A percentile compares a stretch with the other conserved stretches of the same genome.
phyloP scores from a whole-genome alignment of 495 filamentous ascomycete genomes.

The Peziza echinospora region DNA sequence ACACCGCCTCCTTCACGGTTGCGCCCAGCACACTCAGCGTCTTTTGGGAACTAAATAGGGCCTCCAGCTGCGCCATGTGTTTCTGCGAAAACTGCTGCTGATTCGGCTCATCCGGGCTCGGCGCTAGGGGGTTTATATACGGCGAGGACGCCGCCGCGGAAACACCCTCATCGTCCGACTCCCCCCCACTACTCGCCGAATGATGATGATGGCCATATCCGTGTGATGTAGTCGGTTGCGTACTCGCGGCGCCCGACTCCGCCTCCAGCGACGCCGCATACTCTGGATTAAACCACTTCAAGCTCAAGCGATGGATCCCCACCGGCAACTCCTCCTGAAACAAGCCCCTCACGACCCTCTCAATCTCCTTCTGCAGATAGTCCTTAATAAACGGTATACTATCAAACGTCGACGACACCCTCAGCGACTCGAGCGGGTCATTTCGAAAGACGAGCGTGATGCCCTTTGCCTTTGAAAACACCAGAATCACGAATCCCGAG shows the following conservation, averaged over 20 bases:
- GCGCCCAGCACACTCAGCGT: conserved; percentile 75
- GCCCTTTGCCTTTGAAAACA: conserved; percentile 89
- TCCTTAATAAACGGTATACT: conserved; percentile 92
- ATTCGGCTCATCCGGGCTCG: conserved; percentile 49
- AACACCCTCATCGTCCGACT: conserved; percentile 23
- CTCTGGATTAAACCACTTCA: conserved; percentile 68
- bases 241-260: conserved; percentile 9
- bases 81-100: conserved; percentile 51
- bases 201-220: too few species aligned
- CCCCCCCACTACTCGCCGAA: too few species aligned
- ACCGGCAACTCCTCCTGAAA: conserved; percentile 94
- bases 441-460: conserved; percentile 89
- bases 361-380: conserved; percentile 86
- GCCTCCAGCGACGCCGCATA: conserved; percentile 41
- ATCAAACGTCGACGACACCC: conserved; percentile 92
- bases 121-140: not conserved
- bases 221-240: conserved; percentile 1
- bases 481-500: conserved; percentile 90
- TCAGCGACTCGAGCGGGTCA: conserved; percentile 87
- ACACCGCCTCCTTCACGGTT: conserved; percentile 55
- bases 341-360: conserved; percentile 62
- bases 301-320: conserved; percentile 76
- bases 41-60: conserved; percentile 42
- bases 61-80: conserved; percentile 55
- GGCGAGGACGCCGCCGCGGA: conserved; percentile 22